Base-by-base conservation (phyloP, 345 rosid species). In the Citrus australasica region DNA sequence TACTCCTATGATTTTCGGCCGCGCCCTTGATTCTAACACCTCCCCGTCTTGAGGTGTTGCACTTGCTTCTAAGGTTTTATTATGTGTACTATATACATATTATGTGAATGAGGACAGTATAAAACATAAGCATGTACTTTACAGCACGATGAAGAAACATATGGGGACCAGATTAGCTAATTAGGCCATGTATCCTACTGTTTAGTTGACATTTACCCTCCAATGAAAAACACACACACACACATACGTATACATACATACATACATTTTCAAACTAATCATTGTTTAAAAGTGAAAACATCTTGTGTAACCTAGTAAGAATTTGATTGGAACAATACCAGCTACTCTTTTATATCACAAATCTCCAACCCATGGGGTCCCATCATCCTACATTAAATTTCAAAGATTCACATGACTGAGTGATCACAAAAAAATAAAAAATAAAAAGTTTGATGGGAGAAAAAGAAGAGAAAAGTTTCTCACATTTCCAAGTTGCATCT, bases 401-500 rank as follows among this genome's bases (percentile, higher is more conserved):
- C 75, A 32, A 30, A 72, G 55, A 5, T 58, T 35, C 74, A 37
- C 82, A 71, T 21, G 75, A 71, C 59, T 1, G 62, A 62, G 76
- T 25, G 73, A 71, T 35, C 16, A 71, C 30, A 0, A 13, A 10
- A 42, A 11, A 10, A 38, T 10, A 42, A 42, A 40, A 25, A 25
- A n/a, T n/a, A n/a, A 32, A 3, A 32, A 32, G 5, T 32, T 40
- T 42, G 51, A 3, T 13, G 24, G 6, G 30, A 19, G 35, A 38
- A 37, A 69, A 24, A 22, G 14, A 14, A 66, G 28, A 53, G 40
- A 19, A 82, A 82, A 77, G 79, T 67, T 67, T 22, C 37, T 62
- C 62, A 35, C 59, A 86, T 71, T 83, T 86, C 81, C 69, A 27
- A 66, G 79, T 67, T 60, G 81, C 78, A 73, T 78, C 70, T 69